These are phyloP conservation scores for Suillus decipiens DNA, from an alignment of 768 basidiomycete genomes.

Conservation along the genomic window DNA sequence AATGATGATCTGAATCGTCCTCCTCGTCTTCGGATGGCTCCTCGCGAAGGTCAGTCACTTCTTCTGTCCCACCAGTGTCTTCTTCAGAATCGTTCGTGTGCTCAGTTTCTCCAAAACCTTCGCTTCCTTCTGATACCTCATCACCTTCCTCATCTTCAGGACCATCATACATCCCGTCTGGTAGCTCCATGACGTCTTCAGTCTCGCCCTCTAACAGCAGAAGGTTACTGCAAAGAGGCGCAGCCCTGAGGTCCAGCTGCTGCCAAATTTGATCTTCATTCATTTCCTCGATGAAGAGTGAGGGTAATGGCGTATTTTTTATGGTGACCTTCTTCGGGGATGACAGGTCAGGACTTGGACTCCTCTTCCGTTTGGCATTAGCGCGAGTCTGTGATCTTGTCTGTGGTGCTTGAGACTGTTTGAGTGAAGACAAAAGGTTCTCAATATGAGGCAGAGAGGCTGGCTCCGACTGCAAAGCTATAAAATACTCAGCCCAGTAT, in stretches of 20 bases:
- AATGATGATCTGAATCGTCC: slow-evolving; percentile 32
- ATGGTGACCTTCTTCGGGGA: slow-evolving; percentile 36
- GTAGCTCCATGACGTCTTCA: slow-evolving; percentile 27
- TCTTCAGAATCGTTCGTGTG: slow-evolving; percentile 24
- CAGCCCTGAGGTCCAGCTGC: slow-evolving; percentile 83
- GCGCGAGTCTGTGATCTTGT: slow-evolving; percentile 67
- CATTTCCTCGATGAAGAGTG: slow-evolving; percentile 77
- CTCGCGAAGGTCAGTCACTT: slow-evolving; percentile 37
- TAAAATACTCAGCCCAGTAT: slow-evolving; percentile 1
- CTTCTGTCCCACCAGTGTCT: slow-evolving; percentile 28
- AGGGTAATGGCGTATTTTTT: slow-evolving; percentile 69
- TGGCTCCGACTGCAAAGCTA: slow-evolving; percentile 70
- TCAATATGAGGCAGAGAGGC: slow-evolving; percentile 64
- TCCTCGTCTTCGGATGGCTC: slow-evolving; percentile 39
- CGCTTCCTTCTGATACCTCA: slow-evolving; percentile 30
- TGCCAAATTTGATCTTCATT: slow-evolving; percentile 90
- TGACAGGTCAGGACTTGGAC: slow-evolving; percentile 40
- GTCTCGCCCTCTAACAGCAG: slow-evolving; percentile 61
- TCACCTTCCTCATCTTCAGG: slow-evolving; percentile 36
- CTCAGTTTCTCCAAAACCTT: slow-evolving; percentile 32
- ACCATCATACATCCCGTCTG: slow-evolving; percentile 29
- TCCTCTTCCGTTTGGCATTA: slow-evolving; percentile 39
- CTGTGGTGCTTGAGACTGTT: slow-evolving; percentile 67
- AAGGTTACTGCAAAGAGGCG: slow-evolving; percentile 68
- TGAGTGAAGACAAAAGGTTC: slow-evolving; percentile 66